These are phyloP conservation scores for Helicostylum pulchrum DNA, from an alignment of 192 early-diverging fungal genomes.

Conservation along the genomic window DNA sequence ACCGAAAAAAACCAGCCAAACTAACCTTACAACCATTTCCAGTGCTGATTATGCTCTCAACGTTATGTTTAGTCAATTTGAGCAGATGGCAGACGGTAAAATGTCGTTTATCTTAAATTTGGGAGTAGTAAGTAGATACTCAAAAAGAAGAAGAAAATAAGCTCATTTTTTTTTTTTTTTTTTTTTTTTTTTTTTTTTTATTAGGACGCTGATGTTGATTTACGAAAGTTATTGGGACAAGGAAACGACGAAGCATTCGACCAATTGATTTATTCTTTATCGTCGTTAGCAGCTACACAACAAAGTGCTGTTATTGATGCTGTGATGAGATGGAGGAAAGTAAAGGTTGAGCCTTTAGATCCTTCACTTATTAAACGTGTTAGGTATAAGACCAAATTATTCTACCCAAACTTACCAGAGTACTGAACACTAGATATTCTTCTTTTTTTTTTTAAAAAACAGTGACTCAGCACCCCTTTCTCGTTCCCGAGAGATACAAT, in stretches of 20 bases:
- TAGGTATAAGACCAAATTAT: constrained; percentile 22
- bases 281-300: constrained; percentile 75
- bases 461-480: constrained; percentile 30
- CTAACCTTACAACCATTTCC: constrained; percentile 1
- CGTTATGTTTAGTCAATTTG: constrained; percentile 57
- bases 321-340: constrained; percentile 74
- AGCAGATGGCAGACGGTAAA: constrained; percentile 54
- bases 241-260: constrained; percentile 81
- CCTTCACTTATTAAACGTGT: constrained; percentile 26
- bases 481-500: constrained; percentile 49
- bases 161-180: not conserved
- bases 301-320: constrained; percentile 83
- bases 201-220: constrained; percentile 66
- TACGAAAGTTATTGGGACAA: constrained; percentile 54
- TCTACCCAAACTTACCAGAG: too few relatives aligned
- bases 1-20: too few relatives aligned
- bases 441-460: not conserved
- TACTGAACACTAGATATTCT: not conserved
- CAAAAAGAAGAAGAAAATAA: not conserved
- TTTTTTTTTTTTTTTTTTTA: constrained; percentile 3
- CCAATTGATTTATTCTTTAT: constrained; percentile 72
- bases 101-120: constrained; percentile 43
- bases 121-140: constrained; percentile 28
- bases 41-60: constrained; percentile 54
- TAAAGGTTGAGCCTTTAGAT: constrained; percentile 52